Conservation (phyloP, 2,329 filamentous ascomycete genomes). For the Calonectria fujianensis region DNA sequence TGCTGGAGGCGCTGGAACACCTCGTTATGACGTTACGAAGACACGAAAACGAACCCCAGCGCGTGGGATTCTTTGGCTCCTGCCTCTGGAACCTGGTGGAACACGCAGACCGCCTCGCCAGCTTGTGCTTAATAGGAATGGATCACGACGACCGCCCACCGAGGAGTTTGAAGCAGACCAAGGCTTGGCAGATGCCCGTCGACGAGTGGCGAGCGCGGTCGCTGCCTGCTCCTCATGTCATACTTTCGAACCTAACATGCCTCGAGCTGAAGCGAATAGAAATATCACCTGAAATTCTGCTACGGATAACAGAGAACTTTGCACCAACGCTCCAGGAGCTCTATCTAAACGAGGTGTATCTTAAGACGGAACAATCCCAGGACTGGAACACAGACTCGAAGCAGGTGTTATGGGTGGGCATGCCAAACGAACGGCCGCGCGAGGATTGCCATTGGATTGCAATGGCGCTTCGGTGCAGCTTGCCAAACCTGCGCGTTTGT, state of each 20-base stretch:
- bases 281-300: slow-evolving; percentile 61
- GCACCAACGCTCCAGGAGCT: slow-evolving; percentile 65
- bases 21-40: slow-evolving; percentile 68
- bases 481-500: slow-evolving; percentile 62
- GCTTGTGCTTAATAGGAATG: slow-evolving; percentile 68
- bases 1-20: slow-evolving; percentile 65
- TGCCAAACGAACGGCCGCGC: slow-evolving; percentile 64
- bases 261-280: slow-evolving; percentile 67
- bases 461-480: slow-evolving; percentile 61
- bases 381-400: slow-evolving; percentile 58
- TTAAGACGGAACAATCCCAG: slow-evolving; percentile 63
- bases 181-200: slow-evolving; percentile 58
- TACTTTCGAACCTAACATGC: slow-evolving; percentile 62
- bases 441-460: slow-evolving; percentile 65
- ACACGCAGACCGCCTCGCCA: slow-evolving; percentile 66
- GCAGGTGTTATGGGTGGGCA: slow-evolving; percentile 66
- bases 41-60: slow-evolving; percentile 61
- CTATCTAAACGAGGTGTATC: slow-evolving; percentile 67
- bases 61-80: slow-evolving; percentile 63
- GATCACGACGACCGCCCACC: slow-evolving; percentile 63
- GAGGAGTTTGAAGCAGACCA: slow-evolving; percentile 62
- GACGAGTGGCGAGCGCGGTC: slow-evolving; percentile 64
- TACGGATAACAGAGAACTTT: slow-evolving; percentile 59
- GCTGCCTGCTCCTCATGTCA: slow-evolving; percentile 61
- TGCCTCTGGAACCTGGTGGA: slow-evolving; percentile 71